Base-by-base conservation (phyloP, 768 basidiomycete genomes). In the Termitomyces sp. region DNA sequence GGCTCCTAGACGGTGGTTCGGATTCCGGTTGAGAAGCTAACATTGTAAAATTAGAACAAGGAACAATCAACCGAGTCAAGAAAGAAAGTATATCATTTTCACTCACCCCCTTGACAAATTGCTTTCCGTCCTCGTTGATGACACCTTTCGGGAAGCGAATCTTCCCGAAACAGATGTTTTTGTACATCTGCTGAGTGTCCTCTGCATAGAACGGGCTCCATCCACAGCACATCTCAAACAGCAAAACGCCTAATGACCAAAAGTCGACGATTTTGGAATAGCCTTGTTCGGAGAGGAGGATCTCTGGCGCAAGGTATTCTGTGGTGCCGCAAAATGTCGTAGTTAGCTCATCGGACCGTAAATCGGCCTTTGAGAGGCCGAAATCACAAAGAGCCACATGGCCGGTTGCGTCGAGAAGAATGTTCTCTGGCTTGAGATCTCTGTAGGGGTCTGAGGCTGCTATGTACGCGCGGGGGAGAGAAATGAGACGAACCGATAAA, bases 131-230 rank as follows among this genome's bases (percentile, higher is more conserved):
- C 69, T 99, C 97, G 62, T 89, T 88, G 67, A 98, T 98, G 38
- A 98, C 96, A 57, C 91, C 96, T 70, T 94, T 91, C 5, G 97
- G 97, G 79, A 98, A 98, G 57, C 95, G 83, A 71, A 98, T 98
- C 83, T 98, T 98, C 62, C 97, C 97, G 74, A 98, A 99, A 72
- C 96, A 97, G 66, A 93, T 94, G 76, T 92, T 94, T 81, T 95
- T 95, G 80, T 99, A 99, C 97, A 99, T 99, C 76, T 96, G 93
- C 73, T 99, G 96, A 4, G 94, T 97, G 71, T 99, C 97, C 70
- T 99, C 97, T 17, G 96, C 96, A 70, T 98, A 99, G 77, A 98
- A 99, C 46, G 97, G 97, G 71, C 92, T 94, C 97, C 97, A 98
- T 6, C 97, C 97, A 67, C 97, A 99, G 69, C 97, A 98, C 97